These are phyloP conservation scores for Arabis hirsuta DNA, from an alignment of 345 rosid species.

Conservation along the genomic window DNA sequence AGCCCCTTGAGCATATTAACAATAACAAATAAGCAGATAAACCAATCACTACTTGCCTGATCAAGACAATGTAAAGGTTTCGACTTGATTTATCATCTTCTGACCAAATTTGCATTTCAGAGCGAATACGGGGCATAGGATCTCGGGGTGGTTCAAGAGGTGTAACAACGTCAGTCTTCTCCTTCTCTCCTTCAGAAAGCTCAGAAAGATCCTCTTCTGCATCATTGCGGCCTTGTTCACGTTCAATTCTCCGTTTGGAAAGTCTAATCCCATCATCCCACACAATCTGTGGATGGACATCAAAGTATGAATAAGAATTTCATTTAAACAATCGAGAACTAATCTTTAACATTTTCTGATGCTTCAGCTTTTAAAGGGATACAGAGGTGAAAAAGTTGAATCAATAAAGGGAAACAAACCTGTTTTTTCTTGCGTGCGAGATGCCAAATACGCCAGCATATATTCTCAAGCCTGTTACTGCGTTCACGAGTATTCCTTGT, in stretches of 20 bases:
- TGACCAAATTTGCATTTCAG: conserved; percentile 70
- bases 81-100: conserved; percentile 62
- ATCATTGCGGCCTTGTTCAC: conserved; percentile 78
- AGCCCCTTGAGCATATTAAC: conserved; percentile 15
- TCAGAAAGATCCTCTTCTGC: conserved; percentile 82
- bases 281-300: conserved; percentile 53
- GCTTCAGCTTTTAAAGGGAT: background rate
- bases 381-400: background rate
- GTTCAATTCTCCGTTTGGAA: conserved; percentile 61
- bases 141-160: conserved; percentile 50
- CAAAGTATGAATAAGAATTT: background rate
- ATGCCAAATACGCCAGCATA: conserved; percentile 99
- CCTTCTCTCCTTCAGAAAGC: conserved; percentile 88
- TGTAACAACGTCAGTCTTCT: conserved; percentile 48
- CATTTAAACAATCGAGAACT: background rate
- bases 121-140: conserved; percentile 55
- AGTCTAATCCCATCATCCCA: conserved; percentile 72
- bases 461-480: conserved; percentile 86
- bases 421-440: conserved; percentile 89
- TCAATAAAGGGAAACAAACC: conserved; percentile 41
- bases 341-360: background rate
- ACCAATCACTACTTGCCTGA: conserved; percentile 54
- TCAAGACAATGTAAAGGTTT: conserved; percentile 73
- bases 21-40: conserved; percentile 2
- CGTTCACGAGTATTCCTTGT: conserved; percentile 92